Evolutionary conservation across 2,329 filamentous ascomycete genomes (phyloP).

Genomic region (Gliomastix tumulicola): DNA sequence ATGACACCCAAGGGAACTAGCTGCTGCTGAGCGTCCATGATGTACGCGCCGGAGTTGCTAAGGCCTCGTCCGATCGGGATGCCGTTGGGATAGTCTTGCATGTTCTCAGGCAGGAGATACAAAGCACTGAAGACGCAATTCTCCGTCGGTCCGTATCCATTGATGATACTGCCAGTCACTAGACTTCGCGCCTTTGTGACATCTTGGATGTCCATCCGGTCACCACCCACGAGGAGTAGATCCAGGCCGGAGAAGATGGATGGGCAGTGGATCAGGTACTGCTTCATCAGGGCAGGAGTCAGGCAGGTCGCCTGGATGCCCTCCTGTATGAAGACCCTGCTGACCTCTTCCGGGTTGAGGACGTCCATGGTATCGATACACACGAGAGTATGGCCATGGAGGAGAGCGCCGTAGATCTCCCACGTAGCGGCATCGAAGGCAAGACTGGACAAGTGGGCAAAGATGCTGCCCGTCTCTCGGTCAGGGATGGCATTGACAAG

Average conservation of each 20-base stretch:
- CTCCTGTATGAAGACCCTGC: slow-evolving; percentile 4
- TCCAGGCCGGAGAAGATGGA: slow-evolving; percentile 4
- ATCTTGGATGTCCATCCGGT: slow-evolving; percentile 7
- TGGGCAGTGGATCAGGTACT: slow-evolving; percentile 5
- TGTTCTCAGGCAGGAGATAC: slow-evolving; percentile 3
- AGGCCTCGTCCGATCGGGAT: slow-evolving; percentile 13
- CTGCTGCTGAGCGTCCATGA: slow-evolving; percentile 10
- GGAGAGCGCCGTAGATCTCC: slow-evolving; percentile 11
- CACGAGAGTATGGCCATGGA: slow-evolving; percentile 10
- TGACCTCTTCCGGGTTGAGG: slow-evolving; percentile 6
- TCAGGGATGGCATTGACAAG: slow-evolving; percentile 1
- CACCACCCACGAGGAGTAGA: slow-evolving; percentile 7
- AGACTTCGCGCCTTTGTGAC: neutral
- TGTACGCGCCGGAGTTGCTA: slow-evolving; percentile 11
- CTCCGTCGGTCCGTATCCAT: slow-evolving; percentile 15
- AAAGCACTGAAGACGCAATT: slow-evolving; percentile 11
- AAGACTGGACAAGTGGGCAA: slow-evolving; percentile 10
- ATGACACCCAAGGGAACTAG: slow-evolving; percentile 11
- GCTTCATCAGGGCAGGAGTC: slow-evolving; percentile 8
- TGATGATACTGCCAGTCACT: slow-evolving; percentile 4
- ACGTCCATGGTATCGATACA: slow-evolving; percentile 10
- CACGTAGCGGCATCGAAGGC: slow-evolving; percentile 11
- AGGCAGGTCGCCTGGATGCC: slow-evolving; percentile 3
- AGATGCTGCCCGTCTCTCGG: neutral
- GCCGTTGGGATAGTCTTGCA: slow-evolving; percentile 3